These are phyloP conservation scores for Botrytis fabae DNA, from an alignment of 2,329 filamentous ascomycete species.

Conservation along the genomic window DNA sequence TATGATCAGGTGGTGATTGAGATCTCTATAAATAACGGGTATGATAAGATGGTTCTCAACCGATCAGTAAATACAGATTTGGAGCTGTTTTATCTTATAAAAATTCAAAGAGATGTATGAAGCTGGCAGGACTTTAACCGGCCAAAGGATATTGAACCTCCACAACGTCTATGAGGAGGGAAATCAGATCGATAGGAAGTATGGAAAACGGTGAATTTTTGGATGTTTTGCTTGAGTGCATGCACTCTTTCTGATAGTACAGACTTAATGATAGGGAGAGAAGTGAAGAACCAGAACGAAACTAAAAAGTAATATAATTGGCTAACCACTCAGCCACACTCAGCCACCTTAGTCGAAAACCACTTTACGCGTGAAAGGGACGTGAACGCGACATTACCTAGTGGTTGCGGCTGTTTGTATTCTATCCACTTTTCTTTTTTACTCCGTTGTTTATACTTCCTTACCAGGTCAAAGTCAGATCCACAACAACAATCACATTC, in stretches of 20 bases:
- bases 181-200: neutral
- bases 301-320: neutral
- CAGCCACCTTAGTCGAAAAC: neutral
- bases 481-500: slow-evolving; percentile 14
- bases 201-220: neutral
- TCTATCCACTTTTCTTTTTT: slow-evolving; percentile 19
- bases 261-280: neutral
- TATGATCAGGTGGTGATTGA: neutral
- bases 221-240: neutral
- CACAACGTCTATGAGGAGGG: neutral
- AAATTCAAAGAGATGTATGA: neutral
- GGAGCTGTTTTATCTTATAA: neutral
- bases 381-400: slow-evolving; percentile 4
- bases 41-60: neutral
- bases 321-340: neutral
- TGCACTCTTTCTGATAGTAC: neutral
- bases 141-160: neutral
- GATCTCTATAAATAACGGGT: neutral
- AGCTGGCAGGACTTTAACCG: neutral
- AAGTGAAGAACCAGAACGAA: neutral
- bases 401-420: slow-evolving; percentile 1
- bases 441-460: slow-evolving; percentile 1
- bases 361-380: slow-evolving; percentile 19
- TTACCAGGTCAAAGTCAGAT: slow-evolving; percentile 13
- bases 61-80: neutral